These are phyloP conservation scores for Aspergillus sp. DNA, from an alignment of 2,329 filamentous ascomycete genomes.

Conservation along the genomic window DNA sequence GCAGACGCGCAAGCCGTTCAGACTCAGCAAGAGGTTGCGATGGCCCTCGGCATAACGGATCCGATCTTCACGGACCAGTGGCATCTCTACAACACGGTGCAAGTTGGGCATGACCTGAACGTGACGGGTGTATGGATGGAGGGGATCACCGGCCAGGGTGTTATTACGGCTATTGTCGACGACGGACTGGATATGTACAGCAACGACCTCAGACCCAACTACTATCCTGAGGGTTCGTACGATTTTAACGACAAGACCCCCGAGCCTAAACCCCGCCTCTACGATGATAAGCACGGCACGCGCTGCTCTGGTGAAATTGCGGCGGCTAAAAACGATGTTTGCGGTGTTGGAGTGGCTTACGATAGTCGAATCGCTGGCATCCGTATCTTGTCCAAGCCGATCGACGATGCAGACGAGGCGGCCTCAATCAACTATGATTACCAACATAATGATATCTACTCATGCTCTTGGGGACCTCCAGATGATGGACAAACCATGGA, in stretches of 20 bases:
- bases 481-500: constrained; percentile 95
- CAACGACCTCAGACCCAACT: constrained; percentile 84
- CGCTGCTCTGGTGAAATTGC: constrained; percentile 91
- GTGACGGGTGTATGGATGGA: constrained; percentile 90
- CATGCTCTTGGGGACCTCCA: constrained; percentile 95
- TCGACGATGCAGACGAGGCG: constrained; percentile 88
- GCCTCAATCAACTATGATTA: constrained; percentile 86
- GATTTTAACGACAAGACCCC: constrained; percentile 85
- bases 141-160: constrained; percentile 81
- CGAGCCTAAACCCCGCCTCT: constrained; percentile 73
- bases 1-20: constrained; percentile 45
- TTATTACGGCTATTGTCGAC: constrained; percentile 89
- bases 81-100: constrained; percentile 81
- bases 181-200: constrained; percentile 96
- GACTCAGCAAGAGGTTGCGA: constrained; percentile 55
- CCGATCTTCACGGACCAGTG: constrained; percentile 92
- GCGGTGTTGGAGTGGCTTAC: constrained; percentile 92
- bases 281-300: constrained; percentile 85
- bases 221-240: constrained; percentile 85
- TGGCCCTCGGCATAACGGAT: constrained; percentile 68
- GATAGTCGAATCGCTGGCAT: constrained; percentile 85
- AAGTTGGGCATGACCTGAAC: constrained; percentile 86
- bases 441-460: constrained; percentile 92
- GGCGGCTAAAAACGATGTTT: constrained; percentile 85
- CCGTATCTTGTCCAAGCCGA: constrained; percentile 83